Evolutionary conservation across 139 green algal species (phyloP).

Genomic region (Haematococcus lacustris): DNA sequence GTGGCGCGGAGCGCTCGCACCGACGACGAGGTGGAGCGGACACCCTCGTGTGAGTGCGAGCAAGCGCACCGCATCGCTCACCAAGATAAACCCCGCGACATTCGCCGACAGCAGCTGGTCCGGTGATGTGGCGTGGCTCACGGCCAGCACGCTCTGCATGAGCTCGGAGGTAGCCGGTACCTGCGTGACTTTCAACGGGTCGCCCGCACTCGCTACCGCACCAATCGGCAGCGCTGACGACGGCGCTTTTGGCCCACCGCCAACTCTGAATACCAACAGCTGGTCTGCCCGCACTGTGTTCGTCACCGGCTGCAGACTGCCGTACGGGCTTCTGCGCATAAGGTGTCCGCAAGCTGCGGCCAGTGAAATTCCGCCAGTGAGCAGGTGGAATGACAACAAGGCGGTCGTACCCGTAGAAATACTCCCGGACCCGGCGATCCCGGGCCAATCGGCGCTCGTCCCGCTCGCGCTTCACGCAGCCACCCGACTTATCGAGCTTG

Average conservation of each 20-base stretch:
- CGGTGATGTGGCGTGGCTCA: conserved; percentile 68
- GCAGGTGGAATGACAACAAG: too few relatives aligned
- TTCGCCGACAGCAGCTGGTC: conserved; percentile 57
- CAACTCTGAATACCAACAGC: conserved; percentile 66
- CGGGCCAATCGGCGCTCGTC: conserved; percentile 47
- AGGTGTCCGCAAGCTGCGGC: too few relatives aligned
- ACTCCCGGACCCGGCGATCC: conserved; percentile 64
- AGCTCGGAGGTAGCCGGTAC: conserved; percentile 40
- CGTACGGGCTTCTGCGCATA: too few relatives aligned
- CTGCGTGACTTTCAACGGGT: conserved; percentile 54
- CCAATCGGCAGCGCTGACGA: conserved; percentile 74
- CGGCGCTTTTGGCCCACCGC: conserved; percentile 63
- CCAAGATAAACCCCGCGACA: conserved; percentile 82
- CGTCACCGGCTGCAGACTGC: conserved; percentile 37
- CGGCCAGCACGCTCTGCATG: conserved; percentile 74
- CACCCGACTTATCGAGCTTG: conserved; percentile 77
- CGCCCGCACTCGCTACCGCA: conserved; percentile 32
- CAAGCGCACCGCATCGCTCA: conserved; percentile 33
- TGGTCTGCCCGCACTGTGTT: conserved; percentile 44
- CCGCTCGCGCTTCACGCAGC: conserved; percentile 63
- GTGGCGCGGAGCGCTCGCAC: not conserved
- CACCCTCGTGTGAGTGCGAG: not conserved
- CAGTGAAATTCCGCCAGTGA: too few relatives aligned
- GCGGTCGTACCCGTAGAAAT: conserved; percentile 89
- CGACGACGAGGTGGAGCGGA: not conserved